These are phyloP conservation scores for Guadua angustifolia DNA, from an alignment of 176 grass and related monocot species.

Conservation along the genomic window DNA sequence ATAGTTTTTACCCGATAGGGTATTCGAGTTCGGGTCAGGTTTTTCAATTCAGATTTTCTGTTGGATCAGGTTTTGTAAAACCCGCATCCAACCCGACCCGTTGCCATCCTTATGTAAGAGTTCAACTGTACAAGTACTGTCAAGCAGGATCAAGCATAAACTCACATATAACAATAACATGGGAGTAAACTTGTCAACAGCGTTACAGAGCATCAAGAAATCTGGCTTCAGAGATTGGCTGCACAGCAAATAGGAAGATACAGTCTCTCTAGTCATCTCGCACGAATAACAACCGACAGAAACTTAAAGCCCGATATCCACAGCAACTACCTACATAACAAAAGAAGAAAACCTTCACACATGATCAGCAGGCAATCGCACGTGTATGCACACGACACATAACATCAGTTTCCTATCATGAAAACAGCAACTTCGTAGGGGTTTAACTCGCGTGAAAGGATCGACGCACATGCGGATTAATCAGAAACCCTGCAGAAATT, in stretches of 20 bases:
- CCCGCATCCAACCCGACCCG: too few species aligned
- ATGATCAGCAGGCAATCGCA: constrained; percentile 25
- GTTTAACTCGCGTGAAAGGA: not conserved
- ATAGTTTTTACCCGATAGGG: too few species aligned
- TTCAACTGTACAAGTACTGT: not conserved
- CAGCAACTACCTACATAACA: constrained; percentile 26
- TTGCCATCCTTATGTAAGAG: not conserved
- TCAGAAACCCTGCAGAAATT: constrained; percentile 28
- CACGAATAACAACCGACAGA: not conserved
- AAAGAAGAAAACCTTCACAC: not conserved
- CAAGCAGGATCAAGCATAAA: not conserved
- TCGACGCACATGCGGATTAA: not conserved
- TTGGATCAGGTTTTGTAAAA: too few species aligned
- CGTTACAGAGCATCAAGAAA: constrained; percentile 15
- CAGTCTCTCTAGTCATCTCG: constrained; percentile 19
- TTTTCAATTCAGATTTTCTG: too few species aligned
- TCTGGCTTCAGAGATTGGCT: not conserved
- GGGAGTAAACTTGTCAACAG: not conserved
- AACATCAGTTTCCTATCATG: constrained; percentile 30
- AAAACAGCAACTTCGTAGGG: not conserved
- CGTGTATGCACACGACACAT: constrained; percentile 36
- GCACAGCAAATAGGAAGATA: not conserved
- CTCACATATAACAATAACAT: not conserved
- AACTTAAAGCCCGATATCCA: constrained; percentile 28
- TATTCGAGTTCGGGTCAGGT: too few species aligned